Base-by-base conservation (phyloP, 345 rosid species). In the Nasturtium officinale region DNA sequence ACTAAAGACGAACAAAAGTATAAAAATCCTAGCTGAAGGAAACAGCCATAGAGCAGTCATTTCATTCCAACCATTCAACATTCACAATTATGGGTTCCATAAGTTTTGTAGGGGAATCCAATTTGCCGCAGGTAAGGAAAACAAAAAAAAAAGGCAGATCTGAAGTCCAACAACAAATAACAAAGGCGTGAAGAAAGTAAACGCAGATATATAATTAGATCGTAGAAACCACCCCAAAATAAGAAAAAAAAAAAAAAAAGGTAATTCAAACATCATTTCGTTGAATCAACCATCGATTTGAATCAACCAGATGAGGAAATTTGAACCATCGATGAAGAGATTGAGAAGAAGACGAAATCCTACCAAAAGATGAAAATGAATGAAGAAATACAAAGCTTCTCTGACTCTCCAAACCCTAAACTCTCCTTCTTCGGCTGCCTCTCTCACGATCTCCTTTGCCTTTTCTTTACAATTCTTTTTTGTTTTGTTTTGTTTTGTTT, bases 401-500 rank as follows among this genome's bases (percentile, higher is more conserved):
- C 48, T 11, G 56, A 48, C 29, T 67, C 78, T 67, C 40, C 45
- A 60, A 60, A 61, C 63, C 78, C 78, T 67, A 75, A 52, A 21
- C 45, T 62, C 59, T 69, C 61, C 79, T 61, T 38, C 71, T 75
- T 75, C 61, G 67, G 51, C 48, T 43, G 20, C 3, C 48, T 43
- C 75, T 76, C 75, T 76, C 75, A 76, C 79, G 79, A 76, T 69
- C 79, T 69, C 75, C 63, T 35, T 23, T 32, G 20, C 32, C 58
- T 35, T 47, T 13, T 33, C 21, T 65, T 50, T 33, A 21, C 20
- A 65, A n/a, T n/a, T 12, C 18, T 61, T 52, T 40, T 18, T 5
- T 17, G 32, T 16, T 25, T 1, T n/a, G 54, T 6, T 26, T 42
- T 28, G 33, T 30, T 1, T 30, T 50, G 5, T 18, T 18, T 33